Percentiles rank a stretch among this genome's conserved stretches.
phyloP scores from a whole-genome alignment of 108 stramenopile species.

The Ochromonas danica region DNA sequence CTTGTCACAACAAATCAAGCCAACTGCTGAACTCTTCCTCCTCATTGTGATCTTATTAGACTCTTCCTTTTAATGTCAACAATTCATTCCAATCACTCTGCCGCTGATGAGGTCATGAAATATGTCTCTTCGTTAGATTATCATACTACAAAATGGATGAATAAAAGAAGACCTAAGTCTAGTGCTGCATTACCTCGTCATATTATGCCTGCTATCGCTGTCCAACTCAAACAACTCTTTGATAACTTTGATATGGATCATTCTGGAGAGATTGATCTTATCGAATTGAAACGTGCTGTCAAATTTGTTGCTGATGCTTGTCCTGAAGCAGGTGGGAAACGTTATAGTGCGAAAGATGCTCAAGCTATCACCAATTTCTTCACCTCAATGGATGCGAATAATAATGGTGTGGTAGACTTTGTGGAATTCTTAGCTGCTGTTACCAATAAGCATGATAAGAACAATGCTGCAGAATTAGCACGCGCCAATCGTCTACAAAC shows the following conservation, averaged over 20 bases:
- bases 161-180: background rate
- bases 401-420: conserved; percentile 3
- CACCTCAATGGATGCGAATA: background rate
- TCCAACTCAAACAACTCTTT: background rate
- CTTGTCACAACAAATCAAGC: too few relatives aligned
- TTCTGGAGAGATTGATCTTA: background rate
- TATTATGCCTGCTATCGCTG: background rate
- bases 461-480: background rate
- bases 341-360: conserved; percentile 1
- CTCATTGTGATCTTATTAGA: too few relatives aligned
- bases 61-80: too few relatives aligned
- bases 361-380: background rate
- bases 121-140: too few relatives aligned
- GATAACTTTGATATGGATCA: background rate
- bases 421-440: background rate
- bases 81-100: too few relatives aligned
- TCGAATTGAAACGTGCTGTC: background rate
- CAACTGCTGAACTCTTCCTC: too few relatives aligned
- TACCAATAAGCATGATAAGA: too few relatives aligned
- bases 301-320: background rate
- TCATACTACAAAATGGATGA: conserved; percentile 4
- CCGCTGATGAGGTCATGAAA: too few relatives aligned
- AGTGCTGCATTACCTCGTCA: background rate
- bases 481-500: too few relatives aligned
- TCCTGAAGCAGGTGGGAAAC: background rate